Conservation (phyloP, 805 yeast species). For the Lipomyces lipofer region DNA sequence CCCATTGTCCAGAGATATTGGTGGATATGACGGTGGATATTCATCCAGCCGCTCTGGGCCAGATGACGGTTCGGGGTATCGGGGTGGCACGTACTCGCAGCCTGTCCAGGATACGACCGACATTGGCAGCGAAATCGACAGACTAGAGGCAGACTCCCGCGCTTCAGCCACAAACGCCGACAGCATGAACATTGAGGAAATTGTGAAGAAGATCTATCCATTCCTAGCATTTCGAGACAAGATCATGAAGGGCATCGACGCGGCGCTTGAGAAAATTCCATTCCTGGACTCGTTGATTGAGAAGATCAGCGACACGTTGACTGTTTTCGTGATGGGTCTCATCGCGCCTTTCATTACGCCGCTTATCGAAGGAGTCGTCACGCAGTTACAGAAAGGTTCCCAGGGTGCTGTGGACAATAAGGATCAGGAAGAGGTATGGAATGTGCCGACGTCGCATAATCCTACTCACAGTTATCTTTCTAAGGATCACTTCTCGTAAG, state of each 20-base stretch:
- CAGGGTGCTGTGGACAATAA: constrained; percentile 26
- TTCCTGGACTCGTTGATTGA: constrained; percentile 28
- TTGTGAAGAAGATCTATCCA: constrained; percentile 25
- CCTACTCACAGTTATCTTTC: constrained; percentile 34
- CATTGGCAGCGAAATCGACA: constrained; percentile 14
- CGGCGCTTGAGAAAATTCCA: constrained; percentile 28
- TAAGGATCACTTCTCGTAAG: constrained; percentile 32
- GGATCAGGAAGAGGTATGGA: constrained; percentile 34
- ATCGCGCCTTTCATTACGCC: constrained; percentile 33
- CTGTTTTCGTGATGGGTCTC: constrained; percentile 32
- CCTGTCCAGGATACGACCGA: neutral
- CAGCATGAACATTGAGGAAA: constrained; percentile 13
- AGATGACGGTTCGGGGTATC: neutral
- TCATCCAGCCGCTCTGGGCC: neutral
- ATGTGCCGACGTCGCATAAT: constrained; percentile 26
- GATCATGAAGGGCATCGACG: constrained; percentile 18
- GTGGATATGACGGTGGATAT: neutral
- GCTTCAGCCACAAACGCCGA: constrained; percentile 14
- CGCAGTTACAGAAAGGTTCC: constrained; percentile 27
- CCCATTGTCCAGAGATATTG: neutral
- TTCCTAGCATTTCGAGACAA: constrained; percentile 26
- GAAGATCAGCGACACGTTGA: constrained; percentile 31
- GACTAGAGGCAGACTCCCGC: constrained; percentile 11
- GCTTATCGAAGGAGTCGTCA: constrained; percentile 26
- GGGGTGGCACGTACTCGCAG: neutral